These are phyloP conservation scores for Candida cerambycidarum DNA, from an alignment of 805 yeast species.

Conservation along the genomic window DNA sequence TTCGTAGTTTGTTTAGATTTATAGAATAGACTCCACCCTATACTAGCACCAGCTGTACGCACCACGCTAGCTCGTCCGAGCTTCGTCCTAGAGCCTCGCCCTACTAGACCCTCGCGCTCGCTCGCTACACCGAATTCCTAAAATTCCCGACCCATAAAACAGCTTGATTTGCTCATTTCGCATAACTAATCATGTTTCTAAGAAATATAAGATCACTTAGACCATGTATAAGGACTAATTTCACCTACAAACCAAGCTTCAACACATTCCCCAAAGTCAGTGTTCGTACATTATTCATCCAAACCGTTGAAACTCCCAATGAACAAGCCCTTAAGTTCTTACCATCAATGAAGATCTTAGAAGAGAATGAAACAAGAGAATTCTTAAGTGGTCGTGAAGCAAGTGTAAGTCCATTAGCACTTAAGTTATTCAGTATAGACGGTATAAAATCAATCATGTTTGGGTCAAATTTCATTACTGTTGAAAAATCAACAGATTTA, in stretches of 20 bases:
- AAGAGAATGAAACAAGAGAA: constrained; percentile 67
- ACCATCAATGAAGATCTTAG: constrained; percentile 69
- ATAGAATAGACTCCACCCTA: too few relatives aligned
- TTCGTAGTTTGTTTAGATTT: not conserved
- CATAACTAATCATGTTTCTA: constrained; percentile 6
- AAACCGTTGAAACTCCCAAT: constrained; percentile 84
- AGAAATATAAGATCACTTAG: constrained; percentile 1
- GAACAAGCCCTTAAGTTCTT: constrained; percentile 82
- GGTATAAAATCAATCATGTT: constrained; percentile 77
- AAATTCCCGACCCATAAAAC: not conserved
- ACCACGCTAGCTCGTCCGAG: too few relatives aligned
- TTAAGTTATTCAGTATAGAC: constrained; percentile 70
- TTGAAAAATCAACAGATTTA: constrained; percentile 59
- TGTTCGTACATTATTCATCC: constrained; percentile 54
- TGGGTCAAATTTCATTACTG: constrained; percentile 81
- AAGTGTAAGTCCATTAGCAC: constrained; percentile 69
- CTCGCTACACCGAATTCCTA: too few relatives aligned
- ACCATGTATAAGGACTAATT: not conserved
- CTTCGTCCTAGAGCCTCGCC: too few relatives aligned
- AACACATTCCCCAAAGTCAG: not conserved
- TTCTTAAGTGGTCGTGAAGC: constrained; percentile 77
- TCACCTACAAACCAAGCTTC: not conserved
- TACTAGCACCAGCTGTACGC: too few relatives aligned
- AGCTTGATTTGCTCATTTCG: not conserved
- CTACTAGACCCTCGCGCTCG: too few relatives aligned